Evolutionary conservation across 192 early-diverging fungal species (phyloP), one percentile per base, ranked within the genome.

Genomic region (Rhizoclosmatium sp.): DNA sequence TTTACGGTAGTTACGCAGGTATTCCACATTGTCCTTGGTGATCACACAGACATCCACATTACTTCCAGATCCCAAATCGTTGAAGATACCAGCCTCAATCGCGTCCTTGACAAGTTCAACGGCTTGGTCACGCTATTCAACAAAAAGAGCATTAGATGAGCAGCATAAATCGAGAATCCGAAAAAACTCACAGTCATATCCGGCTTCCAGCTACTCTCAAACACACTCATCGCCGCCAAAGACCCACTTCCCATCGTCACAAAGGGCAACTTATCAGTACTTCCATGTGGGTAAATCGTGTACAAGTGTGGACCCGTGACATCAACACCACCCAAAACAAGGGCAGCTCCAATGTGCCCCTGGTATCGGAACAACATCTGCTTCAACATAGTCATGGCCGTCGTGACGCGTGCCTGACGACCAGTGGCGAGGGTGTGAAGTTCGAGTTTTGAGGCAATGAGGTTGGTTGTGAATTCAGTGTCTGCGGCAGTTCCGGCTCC

Each of bases 401-500:
- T 97, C 45, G 90, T 91, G 47, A 98, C 94, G 42, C 98, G 89
- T 41, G 94, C 84, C 79, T 95, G 82, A 67, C 98, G 89, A 47
- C 95, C 96, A 12, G 98, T 99, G 42, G 88, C 86, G 59, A 99
- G 88, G 59, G 93, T 83, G 82, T 99, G 98, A 72, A 99, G 88
- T 81, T 97, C 98, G 67, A 99, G 88, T 82, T 98, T 94, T 81
- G 94, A 96, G 73, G 93, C 92, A 79, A 98, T 95, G 83, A 98
- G 87, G 70, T 88, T 90, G 46, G 96, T 99, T 3, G 97, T 96
- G 81, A 94, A 95, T 82, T 97, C 95, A 41, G 97, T 98, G 88
- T 99, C 98, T 39, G 98, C 98, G n/a, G 98, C 98, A 16, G 98
- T 99, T 78, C 98, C 97, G 40, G 97, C 98, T 71, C 98, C 97